Evolutionary conservation across 208 protist genomes (phyloP).

Genomic region (Novymonas esmeraldas): DNA sequence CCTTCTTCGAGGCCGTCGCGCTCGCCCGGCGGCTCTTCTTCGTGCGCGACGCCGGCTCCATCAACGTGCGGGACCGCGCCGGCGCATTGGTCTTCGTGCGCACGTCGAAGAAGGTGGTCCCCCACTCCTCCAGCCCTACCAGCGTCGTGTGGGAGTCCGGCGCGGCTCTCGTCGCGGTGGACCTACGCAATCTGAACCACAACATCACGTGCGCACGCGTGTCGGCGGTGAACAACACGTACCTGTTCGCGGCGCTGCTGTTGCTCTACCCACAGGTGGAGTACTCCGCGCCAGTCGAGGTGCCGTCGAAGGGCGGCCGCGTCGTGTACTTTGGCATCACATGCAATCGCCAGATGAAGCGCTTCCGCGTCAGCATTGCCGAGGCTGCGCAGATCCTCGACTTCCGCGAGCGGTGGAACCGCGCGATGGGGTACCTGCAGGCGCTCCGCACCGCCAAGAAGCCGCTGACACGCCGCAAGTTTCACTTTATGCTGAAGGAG

Average conservation of each 20-base stretch:
- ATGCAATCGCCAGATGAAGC: slow-evolving; percentile 89
- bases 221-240: slow-evolving; percentile 68
- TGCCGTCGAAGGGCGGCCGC: slow-evolving; percentile 41
- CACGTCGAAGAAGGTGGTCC: slow-evolving; percentile 77
- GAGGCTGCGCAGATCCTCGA: slow-evolving; percentile 81
- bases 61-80: slow-evolving; percentile 61
- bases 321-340: slow-evolving; percentile 87
- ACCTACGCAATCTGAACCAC: slow-evolving; percentile 59
- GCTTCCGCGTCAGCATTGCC: slow-evolving; percentile 67
- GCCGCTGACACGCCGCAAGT: slow-evolving; percentile 71
- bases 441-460: slow-evolving; percentile 62
- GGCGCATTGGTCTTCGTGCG: slow-evolving; percentile 87
- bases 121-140: slow-evolving; percentile 39
- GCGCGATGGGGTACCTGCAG: slow-evolving; percentile 72
- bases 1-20: slow-evolving; percentile 63
- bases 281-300: slow-evolving; percentile 72
- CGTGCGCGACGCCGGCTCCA: slow-evolving; percentile 70
- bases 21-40: slow-evolving; percentile 68
- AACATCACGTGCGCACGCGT: slow-evolving; percentile 58
- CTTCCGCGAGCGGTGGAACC: slow-evolving; percentile 79
- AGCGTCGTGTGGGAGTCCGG: slow-evolving; percentile 68
- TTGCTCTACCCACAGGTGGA: slow-evolving; percentile 84
- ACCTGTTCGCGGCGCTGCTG: slow-evolving; percentile 82
- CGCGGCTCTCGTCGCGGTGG: slow-evolving; percentile 59
- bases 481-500: slow-evolving; percentile 72